phyloP scores from a whole-genome alignment of 768 basidiomycete species.

The Candolleomyces efflorescens region DNA sequence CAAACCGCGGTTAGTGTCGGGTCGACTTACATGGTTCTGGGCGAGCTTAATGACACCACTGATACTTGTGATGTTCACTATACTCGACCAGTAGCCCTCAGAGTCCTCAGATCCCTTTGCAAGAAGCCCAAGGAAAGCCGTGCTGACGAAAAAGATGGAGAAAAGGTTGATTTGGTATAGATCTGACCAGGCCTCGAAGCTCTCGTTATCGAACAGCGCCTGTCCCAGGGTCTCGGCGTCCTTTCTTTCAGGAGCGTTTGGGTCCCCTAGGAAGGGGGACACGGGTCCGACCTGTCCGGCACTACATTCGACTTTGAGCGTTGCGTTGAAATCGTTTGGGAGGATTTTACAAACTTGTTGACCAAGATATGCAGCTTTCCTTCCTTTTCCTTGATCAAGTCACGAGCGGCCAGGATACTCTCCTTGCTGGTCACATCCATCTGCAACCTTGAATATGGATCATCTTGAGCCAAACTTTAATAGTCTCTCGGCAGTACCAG shows the following conservation, averaged over 20 bases:
- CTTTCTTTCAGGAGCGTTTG: slow-evolving; percentile 52
- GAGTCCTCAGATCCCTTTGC: slow-evolving; percentile 64
- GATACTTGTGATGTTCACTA: slow-evolving; percentile 77
- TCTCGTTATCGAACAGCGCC: slow-evolving; percentile 68
- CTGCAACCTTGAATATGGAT: slow-evolving; percentile 37
- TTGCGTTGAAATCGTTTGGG: neutral
- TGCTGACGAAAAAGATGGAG: slow-evolving; percentile 74
- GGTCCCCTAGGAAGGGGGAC: slow-evolving; percentile 54
- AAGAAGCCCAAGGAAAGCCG: slow-evolving; percentile 71
- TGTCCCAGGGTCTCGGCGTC: slow-evolving; percentile 61
- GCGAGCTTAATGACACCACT: slow-evolving; percentile 68
- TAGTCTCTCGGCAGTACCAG: neutral
- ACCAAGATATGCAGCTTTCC: slow-evolving; percentile 75
- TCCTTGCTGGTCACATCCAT: slow-evolving; percentile 73
- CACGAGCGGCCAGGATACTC: slow-evolving; percentile 56
- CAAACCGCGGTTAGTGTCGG: neutral
- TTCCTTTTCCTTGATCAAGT: slow-evolving; percentile 51
- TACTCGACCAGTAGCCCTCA: slow-evolving; percentile 53
- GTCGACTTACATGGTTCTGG: slow-evolving; percentile 65
- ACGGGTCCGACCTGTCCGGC: slow-evolving; percentile 72
- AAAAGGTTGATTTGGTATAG: slow-evolving; percentile 67
- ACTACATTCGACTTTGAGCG: slow-evolving; percentile 30
- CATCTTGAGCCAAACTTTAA: neutral
- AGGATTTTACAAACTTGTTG: slow-evolving; percentile 58
- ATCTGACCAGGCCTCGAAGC: slow-evolving; percentile 56